Conservation (phyloP, 495 filamentous ascomycete species). For the Hypoxylon lienhwacheense region DNA sequence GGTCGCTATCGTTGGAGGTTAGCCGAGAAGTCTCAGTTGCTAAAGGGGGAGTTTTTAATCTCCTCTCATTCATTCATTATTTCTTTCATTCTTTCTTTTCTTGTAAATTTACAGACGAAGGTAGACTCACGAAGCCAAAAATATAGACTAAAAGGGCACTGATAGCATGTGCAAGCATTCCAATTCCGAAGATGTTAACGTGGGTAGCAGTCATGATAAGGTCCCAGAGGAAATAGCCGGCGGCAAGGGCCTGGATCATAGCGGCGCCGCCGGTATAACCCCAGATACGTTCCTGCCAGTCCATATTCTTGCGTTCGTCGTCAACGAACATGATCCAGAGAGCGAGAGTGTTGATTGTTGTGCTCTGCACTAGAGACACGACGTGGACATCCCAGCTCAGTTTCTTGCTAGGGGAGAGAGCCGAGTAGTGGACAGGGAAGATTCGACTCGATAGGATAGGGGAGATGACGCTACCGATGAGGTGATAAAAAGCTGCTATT, state of each 20-base stretch:
- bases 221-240: slow-evolving; percentile 97
- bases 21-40: neutral
- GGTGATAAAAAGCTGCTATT: slow-evolving; percentile 73
- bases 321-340: slow-evolving; percentile 84
- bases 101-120: neutral
- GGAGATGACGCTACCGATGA: slow-evolving; percentile 72
- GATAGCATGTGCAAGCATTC: slow-evolving; percentile 86
- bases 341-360: slow-evolving; percentile 73
- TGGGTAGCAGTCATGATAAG: slow-evolving; percentile 71
- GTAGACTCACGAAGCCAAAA: slow-evolving; percentile 82
- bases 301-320: slow-evolving; percentile 72
- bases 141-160: slow-evolving; percentile 83
- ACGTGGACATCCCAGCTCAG: slow-evolving; percentile 98
- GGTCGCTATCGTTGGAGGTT: slow-evolving; percentile 63
- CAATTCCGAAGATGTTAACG: slow-evolving; percentile 80
- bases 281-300: slow-evolving; percentile 75
- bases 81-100: too few species aligned
- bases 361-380: slow-evolving; percentile 85
- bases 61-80: too few species aligned
- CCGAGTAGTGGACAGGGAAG: slow-evolving; percentile 72
- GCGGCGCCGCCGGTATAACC: slow-evolving; percentile 84
- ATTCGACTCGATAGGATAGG: slow-evolving; percentile 68
- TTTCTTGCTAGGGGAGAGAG: slow-evolving; percentile 65
- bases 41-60: too few species aligned
- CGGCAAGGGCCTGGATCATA: slow-evolving; percentile 79